A percentile compares a stretch with the other conserved stretches of the same genome.
Evolutionary conservation across 352 stramenopile species (phyloP).

Genomic region (Peronospora tabacina): DNA sequence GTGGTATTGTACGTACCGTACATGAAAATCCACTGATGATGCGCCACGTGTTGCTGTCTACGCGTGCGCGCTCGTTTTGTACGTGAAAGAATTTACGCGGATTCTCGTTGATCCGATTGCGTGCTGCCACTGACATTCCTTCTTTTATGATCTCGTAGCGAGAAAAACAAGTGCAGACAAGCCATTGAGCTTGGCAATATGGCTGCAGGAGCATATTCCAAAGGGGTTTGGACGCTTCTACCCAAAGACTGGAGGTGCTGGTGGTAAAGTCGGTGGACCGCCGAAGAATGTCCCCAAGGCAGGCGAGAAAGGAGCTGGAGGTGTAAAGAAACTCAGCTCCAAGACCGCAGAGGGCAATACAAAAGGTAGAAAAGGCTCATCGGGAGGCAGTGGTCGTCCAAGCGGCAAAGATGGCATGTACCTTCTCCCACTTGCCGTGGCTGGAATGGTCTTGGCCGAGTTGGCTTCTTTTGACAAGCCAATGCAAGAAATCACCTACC

Average conservation of each 20-base stretch:
- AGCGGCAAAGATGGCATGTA: slow-evolving; percentile 60
- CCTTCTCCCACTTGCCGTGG: slow-evolving; percentile 61
- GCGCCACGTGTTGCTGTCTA: slow-evolving; percentile 47
- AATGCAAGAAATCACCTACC: slow-evolving; percentile 88
- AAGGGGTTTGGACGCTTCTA: slow-evolving; percentile 79
- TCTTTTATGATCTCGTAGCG: slow-evolving; percentile 21
- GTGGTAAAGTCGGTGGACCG: slow-evolving; percentile 34
- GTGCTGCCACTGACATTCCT: not conserved
- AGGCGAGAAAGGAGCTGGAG: slow-evolving; percentile 36
- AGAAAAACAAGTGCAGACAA: slow-evolving; percentile 38
- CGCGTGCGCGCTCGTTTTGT: slow-evolving; percentile 49
- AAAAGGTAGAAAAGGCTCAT: slow-evolving; percentile 30
- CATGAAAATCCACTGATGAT: slow-evolving; percentile 31
- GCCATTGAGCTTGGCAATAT: slow-evolving; percentile 57
- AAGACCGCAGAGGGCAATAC: slow-evolving; percentile 37
- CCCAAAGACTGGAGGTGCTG: slow-evolving; percentile 57
- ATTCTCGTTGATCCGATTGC: not conserved
- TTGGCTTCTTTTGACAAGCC: slow-evolving; percentile 66
- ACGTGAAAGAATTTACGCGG: slow-evolving; percentile 11
- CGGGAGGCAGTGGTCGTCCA: slow-evolving; percentile 25
- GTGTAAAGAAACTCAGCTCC: slow-evolving; percentile 67
- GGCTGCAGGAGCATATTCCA: slow-evolving; percentile 71
- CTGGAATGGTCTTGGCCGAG: slow-evolving; percentile 67
- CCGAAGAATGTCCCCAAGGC: slow-evolving; percentile 47
- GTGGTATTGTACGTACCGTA: slow-evolving; percentile 22